These are phyloP conservation scores for Salvia splendens DNA, from an alignment of 257 asterid species.

Conservation along the genomic window DNA sequence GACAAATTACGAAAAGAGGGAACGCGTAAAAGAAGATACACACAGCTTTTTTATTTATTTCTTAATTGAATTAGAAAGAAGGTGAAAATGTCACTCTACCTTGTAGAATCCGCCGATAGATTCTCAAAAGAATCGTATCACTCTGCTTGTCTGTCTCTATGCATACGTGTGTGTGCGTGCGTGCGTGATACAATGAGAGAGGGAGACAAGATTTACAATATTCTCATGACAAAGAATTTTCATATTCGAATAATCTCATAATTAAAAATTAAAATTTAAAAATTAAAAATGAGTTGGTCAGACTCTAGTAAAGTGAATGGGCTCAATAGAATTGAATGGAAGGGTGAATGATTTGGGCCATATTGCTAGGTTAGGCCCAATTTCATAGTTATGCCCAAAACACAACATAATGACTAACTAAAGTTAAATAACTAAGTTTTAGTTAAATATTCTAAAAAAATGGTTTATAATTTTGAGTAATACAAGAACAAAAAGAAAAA, in stretches of 20 bases:
- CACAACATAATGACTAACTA: too few relatives aligned
- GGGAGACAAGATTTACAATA: not conserved
- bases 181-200: not conserved
- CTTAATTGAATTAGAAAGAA: constrained; percentile 20
- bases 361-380: not conserved
- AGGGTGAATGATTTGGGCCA: not conserved
- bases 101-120: constrained; percentile 44
- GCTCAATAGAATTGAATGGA: not conserved
- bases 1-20: not conserved
- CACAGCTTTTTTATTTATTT: not conserved
- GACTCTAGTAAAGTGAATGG: too few relatives aligned
- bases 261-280: too few relatives aligned
- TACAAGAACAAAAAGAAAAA: too few relatives aligned
- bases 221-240: not conserved
- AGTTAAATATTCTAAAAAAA: too few relatives aligned
- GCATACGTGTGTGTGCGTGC: not conserved
- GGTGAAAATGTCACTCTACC: constrained; percentile 30
- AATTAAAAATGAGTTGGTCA: too few relatives aligned
- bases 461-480: too few relatives aligned
- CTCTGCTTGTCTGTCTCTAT: not conserved
- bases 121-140: constrained; percentile 21
- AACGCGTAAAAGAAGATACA: not conserved
- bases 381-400: too few relatives aligned
- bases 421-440: too few relatives aligned
- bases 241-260: not conserved